Conservation (phyloP, 2,329 filamentous ascomycete species). For the Fusarium sp. region DNA sequence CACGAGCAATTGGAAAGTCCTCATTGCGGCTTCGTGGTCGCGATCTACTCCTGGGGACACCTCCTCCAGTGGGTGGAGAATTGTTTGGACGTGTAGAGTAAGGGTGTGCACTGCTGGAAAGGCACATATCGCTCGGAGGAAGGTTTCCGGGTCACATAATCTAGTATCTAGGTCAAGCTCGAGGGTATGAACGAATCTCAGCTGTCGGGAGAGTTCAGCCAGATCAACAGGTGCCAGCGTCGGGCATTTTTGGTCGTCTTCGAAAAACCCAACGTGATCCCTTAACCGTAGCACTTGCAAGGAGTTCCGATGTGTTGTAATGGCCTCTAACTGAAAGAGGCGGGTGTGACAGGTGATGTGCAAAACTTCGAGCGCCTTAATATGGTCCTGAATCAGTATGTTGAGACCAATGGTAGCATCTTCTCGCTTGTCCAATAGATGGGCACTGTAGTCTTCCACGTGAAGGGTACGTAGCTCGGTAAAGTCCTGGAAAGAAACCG, state of each 20-base stretch:
- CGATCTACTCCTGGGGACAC: slow-evolving; percentile 50
- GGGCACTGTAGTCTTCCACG: slow-evolving; percentile 61
- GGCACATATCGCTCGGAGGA: slow-evolving; percentile 56
- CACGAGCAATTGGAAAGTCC: slow-evolving; percentile 53
- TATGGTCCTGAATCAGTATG: slow-evolving; percentile 55
- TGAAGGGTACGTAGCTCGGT: slow-evolving; percentile 55
- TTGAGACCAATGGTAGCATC: slow-evolving; percentile 59
- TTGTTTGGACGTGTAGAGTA: slow-evolving; percentile 61
- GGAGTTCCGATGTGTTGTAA: slow-evolving; percentile 56
- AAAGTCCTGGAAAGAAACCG: slow-evolving; percentile 57
- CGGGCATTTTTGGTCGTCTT: slow-evolving; percentile 59
- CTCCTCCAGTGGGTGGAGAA: slow-evolving; percentile 53
- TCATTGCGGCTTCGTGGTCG: slow-evolving; percentile 56
- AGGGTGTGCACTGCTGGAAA: slow-evolving; percentile 59
- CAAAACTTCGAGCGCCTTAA: slow-evolving; percentile 55
- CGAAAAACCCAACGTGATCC: slow-evolving; percentile 61
- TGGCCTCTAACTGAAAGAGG: slow-evolving; percentile 57
- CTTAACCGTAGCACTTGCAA: slow-evolving; percentile 58
- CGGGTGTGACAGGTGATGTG: slow-evolving; percentile 59
- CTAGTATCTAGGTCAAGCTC: slow-evolving; percentile 63
- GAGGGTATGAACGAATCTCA: slow-evolving; percentile 56
- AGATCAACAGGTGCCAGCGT: slow-evolving; percentile 56
- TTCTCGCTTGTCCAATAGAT: slow-evolving; percentile 54
- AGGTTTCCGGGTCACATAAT: slow-evolving; percentile 53
- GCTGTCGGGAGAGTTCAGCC: slow-evolving; percentile 49